Conservation (phyloP, 768 basidiomycete genomes). For the Sistotremastrum niveocremeum region DNA sequence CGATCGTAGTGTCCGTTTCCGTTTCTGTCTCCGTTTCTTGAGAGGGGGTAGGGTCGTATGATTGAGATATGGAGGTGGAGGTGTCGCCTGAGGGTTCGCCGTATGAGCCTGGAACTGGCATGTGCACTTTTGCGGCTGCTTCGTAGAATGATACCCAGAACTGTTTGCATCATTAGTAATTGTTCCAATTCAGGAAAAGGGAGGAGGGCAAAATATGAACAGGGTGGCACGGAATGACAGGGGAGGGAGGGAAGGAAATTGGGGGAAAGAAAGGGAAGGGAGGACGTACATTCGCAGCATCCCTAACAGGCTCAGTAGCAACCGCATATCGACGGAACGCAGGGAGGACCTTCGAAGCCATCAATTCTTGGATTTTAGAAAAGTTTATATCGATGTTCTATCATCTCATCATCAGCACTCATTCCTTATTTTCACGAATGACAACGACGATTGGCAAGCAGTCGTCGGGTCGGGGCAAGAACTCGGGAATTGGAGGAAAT, state of each 20-base stretch:
- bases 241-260: too few species aligned
- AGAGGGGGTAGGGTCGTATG: neutral
- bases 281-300: conserved; percentile 70
- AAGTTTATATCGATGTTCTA: conserved; percentile 92
- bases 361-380: conserved; percentile 72
- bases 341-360: conserved; percentile 71
- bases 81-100: neutral
- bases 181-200: neutral
- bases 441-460: neutral
- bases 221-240: neutral
- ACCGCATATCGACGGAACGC: conserved; percentile 84
- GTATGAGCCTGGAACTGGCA: conserved; percentile 35
- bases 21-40: conserved; percentile 8
- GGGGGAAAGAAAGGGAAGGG: neutral
- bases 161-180: conserved; percentile 24
- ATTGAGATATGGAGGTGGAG: too few species aligned
- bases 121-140: conserved; percentile 77
- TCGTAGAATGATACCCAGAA: conserved; percentile 98
- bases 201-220: neutral
- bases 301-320: conserved; percentile 74
- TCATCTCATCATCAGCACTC: too few species aligned
- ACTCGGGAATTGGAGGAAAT: neutral
- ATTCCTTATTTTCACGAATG: too few species aligned
- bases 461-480: neutral
- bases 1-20: conserved; percentile 7